These are phyloP conservation scores for Ilyonectria robusta DNA, from an alignment of 2,329 filamentous ascomycete species.

Conservation along the genomic window DNA sequence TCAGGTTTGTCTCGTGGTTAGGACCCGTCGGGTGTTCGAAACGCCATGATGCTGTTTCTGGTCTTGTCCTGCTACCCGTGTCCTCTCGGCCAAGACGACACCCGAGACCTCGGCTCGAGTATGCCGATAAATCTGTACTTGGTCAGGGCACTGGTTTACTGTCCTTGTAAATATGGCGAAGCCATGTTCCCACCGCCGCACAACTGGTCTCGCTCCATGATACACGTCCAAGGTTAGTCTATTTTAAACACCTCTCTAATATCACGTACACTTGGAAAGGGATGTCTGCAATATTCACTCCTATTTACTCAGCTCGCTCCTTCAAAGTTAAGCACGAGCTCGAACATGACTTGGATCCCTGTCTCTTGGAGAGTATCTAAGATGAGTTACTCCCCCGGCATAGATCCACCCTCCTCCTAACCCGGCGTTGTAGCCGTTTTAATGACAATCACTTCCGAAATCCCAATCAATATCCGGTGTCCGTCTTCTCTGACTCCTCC, in stretches of 20 bases:
- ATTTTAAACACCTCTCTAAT: background rate
- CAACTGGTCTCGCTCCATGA: no score
- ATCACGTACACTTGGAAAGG: background rate
- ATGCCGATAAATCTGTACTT: background rate
- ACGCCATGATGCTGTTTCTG: background rate
- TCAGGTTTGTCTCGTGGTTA: background rate
- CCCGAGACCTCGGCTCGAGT: background rate
- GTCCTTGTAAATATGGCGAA: background rate
- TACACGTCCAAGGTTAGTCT: no score
- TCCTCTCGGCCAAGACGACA: background rate
- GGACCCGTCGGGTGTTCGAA: background rate
- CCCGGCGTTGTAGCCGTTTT: constrained; percentile 22
- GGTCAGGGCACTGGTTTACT: background rate
- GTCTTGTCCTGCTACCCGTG: background rate
- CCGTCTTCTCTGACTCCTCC: constrained; percentile 2
- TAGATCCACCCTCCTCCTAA: constrained; percentile 13
- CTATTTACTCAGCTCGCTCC: background rate
- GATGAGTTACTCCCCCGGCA: background rate
- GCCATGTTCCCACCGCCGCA: background rate
- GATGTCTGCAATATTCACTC: background rate
- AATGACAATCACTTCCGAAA: constrained; percentile 20
- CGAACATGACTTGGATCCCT: background rate
- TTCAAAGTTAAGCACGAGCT: background rate
- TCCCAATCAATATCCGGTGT: constrained; percentile 20
- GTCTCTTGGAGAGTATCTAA: background rate